Percentiles rank a stretch among this genome's conserved stretches.
These are phyloP conservation scores for Cynanchum wilfordii DNA, from an alignment of 257 asterid genomes.

Conservation along the genomic window DNA sequence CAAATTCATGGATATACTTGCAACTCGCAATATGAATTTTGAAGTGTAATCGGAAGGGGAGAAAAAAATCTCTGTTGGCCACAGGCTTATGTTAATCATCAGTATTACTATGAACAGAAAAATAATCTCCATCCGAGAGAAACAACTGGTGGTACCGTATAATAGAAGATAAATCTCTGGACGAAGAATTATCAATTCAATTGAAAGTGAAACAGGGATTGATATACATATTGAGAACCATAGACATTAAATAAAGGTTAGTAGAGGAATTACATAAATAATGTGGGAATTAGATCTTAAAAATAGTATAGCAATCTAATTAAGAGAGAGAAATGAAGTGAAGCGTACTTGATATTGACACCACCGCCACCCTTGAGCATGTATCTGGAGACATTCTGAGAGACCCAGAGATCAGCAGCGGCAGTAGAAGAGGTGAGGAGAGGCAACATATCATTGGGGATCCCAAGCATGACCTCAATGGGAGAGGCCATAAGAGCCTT, in stretches of 20 bases:
- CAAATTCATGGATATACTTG: not conserved
- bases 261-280: not conserved
- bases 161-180: not conserved
- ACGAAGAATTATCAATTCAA: too few species aligned
- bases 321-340: not conserved
- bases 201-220: not conserved
- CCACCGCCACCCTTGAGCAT: constrained; percentile 67
- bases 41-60: not conserved
- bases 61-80: too few species aligned
- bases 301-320: not conserved
- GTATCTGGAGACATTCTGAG: constrained; percentile 75
- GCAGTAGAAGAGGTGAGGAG: constrained; percentile 46
- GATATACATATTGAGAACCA: not conserved
- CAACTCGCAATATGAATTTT: too few species aligned
- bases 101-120: not conserved
- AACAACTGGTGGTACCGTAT: not conserved
- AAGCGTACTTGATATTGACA: constrained; percentile 60
- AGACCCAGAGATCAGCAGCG: constrained; percentile 70
- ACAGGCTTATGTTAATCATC: not conserved
- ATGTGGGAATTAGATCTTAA: not conserved
- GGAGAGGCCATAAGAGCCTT: constrained; percentile 71
- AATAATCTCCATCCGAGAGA: not conserved
- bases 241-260: not conserved
- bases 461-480: constrained; percentile 87
- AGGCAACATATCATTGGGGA: constrained; percentile 76